Evolutionary conservation across 345 rosid species (phyloP).

Genomic region (Syzygium jambos): DNA sequence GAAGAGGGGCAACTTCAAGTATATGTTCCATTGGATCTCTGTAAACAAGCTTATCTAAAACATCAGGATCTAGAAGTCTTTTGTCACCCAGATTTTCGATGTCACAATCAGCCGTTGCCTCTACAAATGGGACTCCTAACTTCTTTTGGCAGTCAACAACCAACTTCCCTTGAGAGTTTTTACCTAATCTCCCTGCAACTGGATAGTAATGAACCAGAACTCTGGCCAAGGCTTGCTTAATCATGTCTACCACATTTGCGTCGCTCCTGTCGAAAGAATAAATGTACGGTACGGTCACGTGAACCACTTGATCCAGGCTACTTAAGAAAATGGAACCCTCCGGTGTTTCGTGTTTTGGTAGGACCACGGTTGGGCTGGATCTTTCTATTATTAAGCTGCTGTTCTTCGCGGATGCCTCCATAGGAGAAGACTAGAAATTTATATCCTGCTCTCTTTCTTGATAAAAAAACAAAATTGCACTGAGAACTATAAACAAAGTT

Average conservation of each 20-base stretch:
- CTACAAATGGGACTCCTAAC: slow-evolving; percentile 42
- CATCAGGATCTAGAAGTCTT: neutral
- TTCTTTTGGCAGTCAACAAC: slow-evolving; percentile 19
- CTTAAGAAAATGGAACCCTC: neutral
- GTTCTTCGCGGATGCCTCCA: neutral
- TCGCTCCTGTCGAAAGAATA: neutral
- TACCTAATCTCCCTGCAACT: slow-evolving; percentile 46
- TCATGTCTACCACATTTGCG: slow-evolving; percentile 18
- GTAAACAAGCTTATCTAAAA: neutral
- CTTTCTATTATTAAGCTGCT: neutral
- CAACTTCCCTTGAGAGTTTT: slow-evolving; percentile 22
- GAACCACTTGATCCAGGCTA: neutral
- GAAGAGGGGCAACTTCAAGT: neutral
- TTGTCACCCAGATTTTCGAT: slow-evolving; percentile 25
- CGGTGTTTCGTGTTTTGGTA: neutral
- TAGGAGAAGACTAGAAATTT: neutral
- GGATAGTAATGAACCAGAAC: slow-evolving; percentile 45
- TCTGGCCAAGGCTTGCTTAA: slow-evolving; percentile 41
- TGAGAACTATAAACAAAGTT: neutral
- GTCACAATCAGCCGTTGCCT: slow-evolving; percentile 18
- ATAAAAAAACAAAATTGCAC: neutral
- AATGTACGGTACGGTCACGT: neutral
- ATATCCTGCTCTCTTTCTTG: neutral
- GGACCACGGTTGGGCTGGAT: neutral
- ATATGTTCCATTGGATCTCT: neutral